phyloP scores from a whole-genome alignment of 2,329 filamentous ascomycete species.

The Aspergillus sojae region DNA sequence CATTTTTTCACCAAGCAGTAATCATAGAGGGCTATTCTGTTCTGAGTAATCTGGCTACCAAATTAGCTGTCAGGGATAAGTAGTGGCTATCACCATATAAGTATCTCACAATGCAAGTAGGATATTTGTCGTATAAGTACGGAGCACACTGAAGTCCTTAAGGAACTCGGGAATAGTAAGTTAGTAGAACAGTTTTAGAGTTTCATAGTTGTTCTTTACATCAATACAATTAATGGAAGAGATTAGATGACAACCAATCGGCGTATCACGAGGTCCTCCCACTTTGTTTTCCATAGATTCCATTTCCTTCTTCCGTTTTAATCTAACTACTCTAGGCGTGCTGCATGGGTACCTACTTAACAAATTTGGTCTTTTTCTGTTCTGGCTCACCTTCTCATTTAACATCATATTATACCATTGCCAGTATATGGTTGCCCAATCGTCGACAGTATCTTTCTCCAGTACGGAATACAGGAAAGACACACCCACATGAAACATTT shows the following conservation, averaged over 20 bases:
- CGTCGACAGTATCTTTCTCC: neutral
- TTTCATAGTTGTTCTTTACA: neutral
- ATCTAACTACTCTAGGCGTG: neutral
- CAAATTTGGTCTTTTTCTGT: neutral
- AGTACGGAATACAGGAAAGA: too few relatives aligned
- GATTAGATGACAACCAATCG: conserved; percentile 21
- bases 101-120: too few relatives aligned
- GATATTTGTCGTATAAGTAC: neutral
- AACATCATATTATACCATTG: neutral
- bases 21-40: neutral
- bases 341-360: neutral
- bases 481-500: too few relatives aligned
- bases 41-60: neutral
- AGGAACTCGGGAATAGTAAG: too few relatives aligned
- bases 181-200: neutral
- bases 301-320: too few relatives aligned
- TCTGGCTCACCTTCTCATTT: neutral
- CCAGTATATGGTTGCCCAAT: neutral
- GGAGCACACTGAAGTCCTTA: too few relatives aligned
- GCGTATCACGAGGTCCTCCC: conserved; percentile 19
- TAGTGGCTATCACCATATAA: neutral
- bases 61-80: neutral
- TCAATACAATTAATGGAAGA: neutral
- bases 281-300: too few relatives aligned
- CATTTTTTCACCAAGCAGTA: neutral